Evolutionary conservation across 164 flowering plant species (phyloP), one percentile per base, ranked within the genome.

Genomic region (Aristolochia contorta): DNA sequence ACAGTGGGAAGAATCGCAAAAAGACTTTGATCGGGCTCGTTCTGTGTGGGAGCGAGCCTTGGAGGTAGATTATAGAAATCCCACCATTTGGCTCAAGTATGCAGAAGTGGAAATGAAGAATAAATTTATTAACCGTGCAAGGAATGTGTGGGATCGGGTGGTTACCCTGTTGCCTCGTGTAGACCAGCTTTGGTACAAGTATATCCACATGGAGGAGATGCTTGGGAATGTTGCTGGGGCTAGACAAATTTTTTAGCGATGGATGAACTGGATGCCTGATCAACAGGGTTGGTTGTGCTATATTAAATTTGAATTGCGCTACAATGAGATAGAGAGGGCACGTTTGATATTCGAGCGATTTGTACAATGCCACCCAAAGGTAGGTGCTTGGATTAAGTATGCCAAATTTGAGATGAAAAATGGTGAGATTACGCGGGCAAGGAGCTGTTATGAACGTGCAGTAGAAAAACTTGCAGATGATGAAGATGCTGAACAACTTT

Each of bases 341-440:
- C 74, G 98, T 23, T 74, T 43, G 27, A 80, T 92, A 21, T 89
- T 71, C 20, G 94, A 90, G 71, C 71, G 94, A 54, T 90, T 85
- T 60, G 83, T 87, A 0, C 71, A 65, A 20, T 83, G 89, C 60
- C 93, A 86, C 48, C 93, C 96, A 0, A 83, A 73, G 52, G 90
- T 84, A 15, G 54, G 64, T 0, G 83, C 90, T 0, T 92, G 90
- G 87, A 83, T 92, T 55, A 65, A 83, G 50, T 93, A 54, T 65
- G 96, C 98, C 1, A 93, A 93, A 63, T 93, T 93, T 57, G 98
- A 93, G 79, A 84, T 93, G 96, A 90, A 90, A 69, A 82, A 82
- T 60, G 97, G 97, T 22, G 97, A 90, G 63, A 64, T 87, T 12
- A 76, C 60, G 1, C 67, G 80, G 56, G 85, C 86, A 0, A 82